These are phyloP conservation scores for Citrus hindsii DNA, from an alignment of 345 rosid genomes.

Conservation along the genomic window DNA sequence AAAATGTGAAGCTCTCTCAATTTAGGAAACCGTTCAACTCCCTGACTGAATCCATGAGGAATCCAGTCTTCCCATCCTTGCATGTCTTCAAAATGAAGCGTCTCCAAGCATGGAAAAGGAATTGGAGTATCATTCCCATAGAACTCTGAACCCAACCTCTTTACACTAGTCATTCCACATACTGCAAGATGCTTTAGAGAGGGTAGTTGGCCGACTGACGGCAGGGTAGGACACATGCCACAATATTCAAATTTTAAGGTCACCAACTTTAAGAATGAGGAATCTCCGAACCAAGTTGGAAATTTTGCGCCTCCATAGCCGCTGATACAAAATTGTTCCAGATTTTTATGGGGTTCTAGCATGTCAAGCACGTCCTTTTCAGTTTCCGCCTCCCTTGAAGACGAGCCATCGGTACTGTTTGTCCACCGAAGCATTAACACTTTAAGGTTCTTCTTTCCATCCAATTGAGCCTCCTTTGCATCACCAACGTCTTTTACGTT, in stretches of 20 bases:
- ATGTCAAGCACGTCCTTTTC: not conserved
- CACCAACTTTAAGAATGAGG: slow-evolving; percentile 4
- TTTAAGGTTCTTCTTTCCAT: slow-evolving; percentile 24
- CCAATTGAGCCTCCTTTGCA: slow-evolving; percentile 23
- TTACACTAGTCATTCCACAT: not conserved
- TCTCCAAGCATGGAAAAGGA: slow-evolving; percentile 4
- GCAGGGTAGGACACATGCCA: not conserved
- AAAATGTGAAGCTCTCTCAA: slow-evolving; percentile 25
- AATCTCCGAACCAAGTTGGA: slow-evolving; percentile 15
- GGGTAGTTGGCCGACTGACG: not conserved
- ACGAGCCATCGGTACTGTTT: too few species aligned
- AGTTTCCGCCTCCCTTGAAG: not conserved
- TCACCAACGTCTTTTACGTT: not conserved
- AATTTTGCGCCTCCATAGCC: not conserved
- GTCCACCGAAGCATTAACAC: slow-evolving; percentile 13
- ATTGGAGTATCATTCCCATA: not conserved
- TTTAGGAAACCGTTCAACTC: slow-evolving; percentile 18
- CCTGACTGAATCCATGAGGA: not conserved
- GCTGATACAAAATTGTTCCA: not conserved
- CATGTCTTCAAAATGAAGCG: slow-evolving; percentile 11
- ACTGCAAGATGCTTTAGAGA: not conserved
- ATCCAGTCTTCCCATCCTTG: slow-evolving; percentile 31
- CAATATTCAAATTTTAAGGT: not conserved
- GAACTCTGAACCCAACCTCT: not conserved
- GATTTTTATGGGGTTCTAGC: not conserved